Evolutionary conservation across 2,329 filamentous ascomycete genomes (phyloP).

Genomic region (Sporothrix pallida): DNA sequence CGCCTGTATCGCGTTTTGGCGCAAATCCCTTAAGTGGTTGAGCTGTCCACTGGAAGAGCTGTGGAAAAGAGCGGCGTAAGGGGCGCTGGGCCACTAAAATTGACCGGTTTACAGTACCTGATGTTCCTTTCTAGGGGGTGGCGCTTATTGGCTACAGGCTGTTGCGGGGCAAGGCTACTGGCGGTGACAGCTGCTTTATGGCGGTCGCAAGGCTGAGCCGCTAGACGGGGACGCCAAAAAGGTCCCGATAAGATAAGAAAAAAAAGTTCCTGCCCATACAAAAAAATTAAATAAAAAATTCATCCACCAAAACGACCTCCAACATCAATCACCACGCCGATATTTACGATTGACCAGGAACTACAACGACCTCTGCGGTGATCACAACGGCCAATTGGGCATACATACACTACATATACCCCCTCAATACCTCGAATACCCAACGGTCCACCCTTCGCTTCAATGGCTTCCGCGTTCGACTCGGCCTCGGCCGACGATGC

Average conservation of each 20-base stretch:
- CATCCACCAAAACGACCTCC: slow-evolving; percentile 21
- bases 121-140: neutral
- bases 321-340: neutral
- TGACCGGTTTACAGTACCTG: neutral
- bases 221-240: neutral
- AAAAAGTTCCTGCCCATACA: slow-evolving; percentile 33
- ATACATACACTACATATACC: neutral
- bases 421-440: neutral
- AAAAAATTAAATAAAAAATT: slow-evolving; percentile 30
- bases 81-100: neutral
- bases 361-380: neutral
- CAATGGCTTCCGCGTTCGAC: slow-evolving; percentile 13
- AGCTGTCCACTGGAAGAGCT: neutral
- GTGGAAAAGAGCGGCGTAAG: neutral
- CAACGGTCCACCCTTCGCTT: neutral
- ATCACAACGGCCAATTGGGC: neutral
- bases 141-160: slow-evolving; percentile 25
- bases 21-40: neutral
- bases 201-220: slow-evolving; percentile 29
- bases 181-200: slow-evolving; percentile 2
- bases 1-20: slow-evolving; percentile 28
- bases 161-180: slow-evolving; percentile 37
- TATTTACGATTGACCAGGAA: neutral
- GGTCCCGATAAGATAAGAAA: slow-evolving; percentile 37
- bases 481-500: slow-evolving; percentile 40